Evolutionary conservation across 768 basidiomycete genomes (phyloP), one percentile per base, ranked within the genome.

Genomic region (Xerocomellus amylosporus): DNA sequence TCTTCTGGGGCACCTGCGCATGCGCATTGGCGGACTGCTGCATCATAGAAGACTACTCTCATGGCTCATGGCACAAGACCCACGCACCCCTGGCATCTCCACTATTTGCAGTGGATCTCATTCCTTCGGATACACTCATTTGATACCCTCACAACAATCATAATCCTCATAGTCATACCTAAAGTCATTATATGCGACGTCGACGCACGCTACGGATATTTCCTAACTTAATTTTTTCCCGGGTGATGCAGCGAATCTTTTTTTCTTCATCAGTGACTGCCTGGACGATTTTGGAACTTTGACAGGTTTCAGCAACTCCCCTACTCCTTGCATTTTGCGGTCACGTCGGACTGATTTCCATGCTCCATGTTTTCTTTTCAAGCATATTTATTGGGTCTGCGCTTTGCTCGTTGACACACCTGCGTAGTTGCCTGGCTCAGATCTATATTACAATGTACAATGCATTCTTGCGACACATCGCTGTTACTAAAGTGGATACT

Each of bases 371-470:
- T 55, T 54, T 51, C 52, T 42, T 42, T 43, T 40, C 48, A 48
- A 51, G 48, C 58, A 55, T 63, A 47, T 53, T 42, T 43, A 55
- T 45, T 34, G 28, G 43, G 43, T 48, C 52, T 53, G 46, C 31
- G 10, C 39, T 38, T 56, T 55, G 42, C 51, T 55, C 33, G 39
- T 61, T 19, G 46, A 65, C 42, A 49, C 49, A 58, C 44, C 41
- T 46, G 47, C 41, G 41, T 40, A 49, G 40, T 38, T 44, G 30
- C 40, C 49, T 55, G 37, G 22, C 38, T 52, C 54, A 48, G 43
- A 61, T 70, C 56, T 68, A 66, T 56, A 50, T 20, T 60, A 57
- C 55, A 46, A 63, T 70, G 67, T 69, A 70, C 58, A 63, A 60
- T 50, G 55, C 60, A 65, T 60, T 62, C 42, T 59, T 57, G 57